Evolutionary conservation across 2,329 filamentous ascomycete species (phyloP).

Genomic region (Paracoccidioides brasiliensis): DNA sequence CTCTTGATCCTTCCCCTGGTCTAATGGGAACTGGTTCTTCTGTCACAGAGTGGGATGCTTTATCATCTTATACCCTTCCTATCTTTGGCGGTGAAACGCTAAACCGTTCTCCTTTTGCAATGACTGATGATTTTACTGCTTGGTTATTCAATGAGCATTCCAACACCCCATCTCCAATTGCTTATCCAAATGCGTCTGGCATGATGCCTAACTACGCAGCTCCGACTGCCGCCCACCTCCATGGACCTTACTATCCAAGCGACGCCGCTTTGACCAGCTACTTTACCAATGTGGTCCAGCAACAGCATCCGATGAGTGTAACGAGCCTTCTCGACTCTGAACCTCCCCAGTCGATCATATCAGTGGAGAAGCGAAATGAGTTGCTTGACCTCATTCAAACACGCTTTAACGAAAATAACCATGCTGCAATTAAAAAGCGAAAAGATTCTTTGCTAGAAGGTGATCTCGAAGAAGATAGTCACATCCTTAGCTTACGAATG

Average conservation of each 20-base stretch:
- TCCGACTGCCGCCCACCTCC: conserved; percentile 30
- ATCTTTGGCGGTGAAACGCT: conserved; percentile 76
- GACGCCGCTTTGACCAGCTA: conserved; percentile 38
- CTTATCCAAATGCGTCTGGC: conserved; percentile 29
- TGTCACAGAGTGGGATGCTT: conserved; percentile 23
- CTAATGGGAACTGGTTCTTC: conserved; percentile 16
- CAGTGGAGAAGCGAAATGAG: conserved; percentile 75
- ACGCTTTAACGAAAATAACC: conserved; percentile 68
- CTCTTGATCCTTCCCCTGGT: conserved; percentile 15
- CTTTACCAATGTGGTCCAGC: conserved; percentile 37
- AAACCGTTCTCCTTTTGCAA: conserved; percentile 75
- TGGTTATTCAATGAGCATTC: conserved; percentile 66
- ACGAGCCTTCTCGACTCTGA: conserved; percentile 72
- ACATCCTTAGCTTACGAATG: conserved; percentile 72
- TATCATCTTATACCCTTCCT: conserved; percentile 47
- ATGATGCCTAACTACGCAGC: conserved; percentile 31
- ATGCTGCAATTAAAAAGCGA: conserved; percentile 58
- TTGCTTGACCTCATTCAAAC: conserved; percentile 69
- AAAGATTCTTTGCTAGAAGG: conserved; percentile 70
- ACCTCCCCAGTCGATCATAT: conserved; percentile 65
- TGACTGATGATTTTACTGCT: conserved; percentile 76
- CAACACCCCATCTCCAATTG: conserved; percentile 41
- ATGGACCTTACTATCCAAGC: conserved; percentile 39
- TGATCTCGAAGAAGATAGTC: conserved; percentile 49
- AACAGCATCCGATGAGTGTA: conserved; percentile 78